Percentiles rank a stretch among this genome's conserved stretches.
These are phyloP conservation scores for Colletotrichum sp. DNA, from an alignment of 2,329 filamentous ascomycete species.

Conservation along the genomic window DNA sequence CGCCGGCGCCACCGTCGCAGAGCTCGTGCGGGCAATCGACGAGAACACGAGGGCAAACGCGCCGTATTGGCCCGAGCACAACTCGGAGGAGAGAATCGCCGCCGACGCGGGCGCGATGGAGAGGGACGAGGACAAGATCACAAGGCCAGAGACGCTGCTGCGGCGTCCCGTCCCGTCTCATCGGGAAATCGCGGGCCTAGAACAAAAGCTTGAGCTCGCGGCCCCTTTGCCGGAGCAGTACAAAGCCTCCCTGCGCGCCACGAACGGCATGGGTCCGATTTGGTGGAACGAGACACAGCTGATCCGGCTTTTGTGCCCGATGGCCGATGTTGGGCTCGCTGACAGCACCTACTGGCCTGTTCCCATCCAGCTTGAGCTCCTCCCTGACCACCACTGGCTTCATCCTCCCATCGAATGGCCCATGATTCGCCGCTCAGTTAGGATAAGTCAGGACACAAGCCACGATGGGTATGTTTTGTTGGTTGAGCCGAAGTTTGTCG, in stretches of 20 bases:
- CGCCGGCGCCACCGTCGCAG: background rate
- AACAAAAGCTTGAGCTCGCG: background rate
- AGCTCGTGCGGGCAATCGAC: background rate
- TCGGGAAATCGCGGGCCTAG: background rate
- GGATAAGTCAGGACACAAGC: background rate
- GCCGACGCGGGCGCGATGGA: background rate
- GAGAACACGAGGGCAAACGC: background rate
- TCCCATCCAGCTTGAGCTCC: background rate
- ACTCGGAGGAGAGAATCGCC: background rate
- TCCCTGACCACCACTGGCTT: background rate
- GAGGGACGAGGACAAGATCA: background rate
- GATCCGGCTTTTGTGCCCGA: background rate
- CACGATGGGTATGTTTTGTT: background rate
- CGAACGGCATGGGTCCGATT: background rate
- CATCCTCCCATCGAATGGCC: background rate
- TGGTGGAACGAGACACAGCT: background rate
- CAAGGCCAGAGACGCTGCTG: background rate
- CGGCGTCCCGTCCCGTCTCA: background rate
- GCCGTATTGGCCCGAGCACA: background rate
- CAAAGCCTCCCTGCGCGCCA: background rate
- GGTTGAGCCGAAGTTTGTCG: background rate
- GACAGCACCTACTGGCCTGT: background rate
- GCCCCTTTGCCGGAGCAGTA: background rate
- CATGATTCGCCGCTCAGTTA: background rate
- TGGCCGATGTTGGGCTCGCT: background rate